Base-by-base conservation (phyloP, 768 basidiomycete genomes). In the Tricholoma sp. region DNA sequence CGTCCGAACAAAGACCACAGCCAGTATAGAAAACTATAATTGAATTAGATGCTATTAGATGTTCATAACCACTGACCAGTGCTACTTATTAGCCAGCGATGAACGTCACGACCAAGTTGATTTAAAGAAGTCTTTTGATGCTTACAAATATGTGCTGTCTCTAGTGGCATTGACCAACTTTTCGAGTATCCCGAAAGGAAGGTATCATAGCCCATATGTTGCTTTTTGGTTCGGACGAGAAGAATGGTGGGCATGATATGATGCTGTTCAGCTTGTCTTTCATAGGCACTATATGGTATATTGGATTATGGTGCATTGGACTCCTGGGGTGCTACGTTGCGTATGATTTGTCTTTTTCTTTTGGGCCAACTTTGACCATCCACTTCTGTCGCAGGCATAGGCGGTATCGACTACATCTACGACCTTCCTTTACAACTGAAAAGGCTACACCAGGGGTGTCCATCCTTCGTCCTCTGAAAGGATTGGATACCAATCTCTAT, bases 401-500 rank as follows among this genome's bases (percentile, higher is more conserved):
- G 65, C 80, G 91, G 45, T 97, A 94, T 68, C 79, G 86, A 45
- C 72, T 78, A 51, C 80, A 85, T 32, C 84, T 85, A 29, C 79
- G 80, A 15, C 86, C 85, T 6, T 86, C 84, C 31, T 74, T 81
- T 33, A 72, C 81, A 6, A 75, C 77, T n/a, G 74, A 80, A 6
- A 64, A 69, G 15, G 66, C 76, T 15, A 81, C 82, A 3, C 94
- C 94, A 10, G 96, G 94, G 17, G 96, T 98, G 31, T 92, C 94
- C 2, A 93, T 98, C 62, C 78, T 98, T 50, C 85, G 97, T 47
- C 97, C 97, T 6, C 78, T 99, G 51, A 95, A 95, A 69, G 97
- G 97, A 12, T 77, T 99, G 20, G 97, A 99, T 71, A 83, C 88
- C 56, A 98, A 98, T 69, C 80, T 99, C 17, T 98, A 89, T 71